A percentile compares a stretch with the other conserved stretches of the same genome.
Evolutionary conservation across 148 eudicot species (phyloP).

Genomic region (Rhododendron griersonianum): DNA sequence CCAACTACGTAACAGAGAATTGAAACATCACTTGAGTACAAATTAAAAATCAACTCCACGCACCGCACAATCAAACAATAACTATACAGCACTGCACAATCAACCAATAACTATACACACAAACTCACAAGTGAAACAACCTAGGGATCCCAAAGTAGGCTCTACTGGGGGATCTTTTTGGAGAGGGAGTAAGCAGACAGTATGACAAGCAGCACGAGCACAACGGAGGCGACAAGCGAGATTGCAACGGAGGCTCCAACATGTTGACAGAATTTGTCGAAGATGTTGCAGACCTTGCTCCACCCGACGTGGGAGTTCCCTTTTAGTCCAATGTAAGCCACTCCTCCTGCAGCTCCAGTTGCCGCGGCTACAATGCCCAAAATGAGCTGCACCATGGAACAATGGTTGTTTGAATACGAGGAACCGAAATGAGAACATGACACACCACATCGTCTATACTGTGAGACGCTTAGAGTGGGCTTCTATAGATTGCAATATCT

Average conservation of each 20-base stretch:
- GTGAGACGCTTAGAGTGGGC: background rate
- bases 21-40: background rate
- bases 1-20: background rate
- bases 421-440: background rate
- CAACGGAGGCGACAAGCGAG: slow-evolving; percentile 45
- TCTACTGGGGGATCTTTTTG: slow-evolving; percentile 33
- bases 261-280: slow-evolving; percentile 36
- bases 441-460: background rate
- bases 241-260: slow-evolving; percentile 33
- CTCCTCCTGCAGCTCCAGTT: slow-evolving; percentile 54
- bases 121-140: background rate
- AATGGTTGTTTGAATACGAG: background rate
- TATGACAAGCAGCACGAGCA: slow-evolving; percentile 51
- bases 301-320: slow-evolving; percentile 54
- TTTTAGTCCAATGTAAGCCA: slow-evolving; percentile 49
- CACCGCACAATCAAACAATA: background rate
- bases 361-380: slow-evolving; percentile 75
- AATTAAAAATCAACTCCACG: background rate
- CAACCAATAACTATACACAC: background rate
- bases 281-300: slow-evolving; percentile 48
- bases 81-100: background rate
- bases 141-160: background rate
- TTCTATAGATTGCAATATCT: background rate
- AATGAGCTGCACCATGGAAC: slow-evolving; percentile 41
- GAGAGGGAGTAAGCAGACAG: slow-evolving; percentile 48